Evolutionary conservation across 352 stramenopile genomes (phyloP), one percentile per base, ranked within the genome.

Genomic region (Phytophthora crassamura): DNA sequence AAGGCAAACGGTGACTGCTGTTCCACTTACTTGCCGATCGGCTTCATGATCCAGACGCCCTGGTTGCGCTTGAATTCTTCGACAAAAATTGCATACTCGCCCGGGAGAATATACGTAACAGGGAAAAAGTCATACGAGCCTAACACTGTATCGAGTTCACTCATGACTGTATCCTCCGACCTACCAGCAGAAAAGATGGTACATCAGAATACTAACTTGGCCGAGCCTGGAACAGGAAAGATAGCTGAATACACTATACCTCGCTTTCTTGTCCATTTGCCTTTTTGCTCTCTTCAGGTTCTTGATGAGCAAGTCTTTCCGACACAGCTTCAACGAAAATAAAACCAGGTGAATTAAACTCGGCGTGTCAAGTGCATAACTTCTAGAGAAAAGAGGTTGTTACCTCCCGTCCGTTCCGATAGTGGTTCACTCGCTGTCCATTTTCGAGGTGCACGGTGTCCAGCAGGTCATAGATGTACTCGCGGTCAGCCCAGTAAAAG

Each of bases 31-130:
- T 91, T 96, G 41, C 95, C 94, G 20, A 97, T 97, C 8, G 95
- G 95, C 68, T 98, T 98, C 95, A 98, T 98, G 69, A 98, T 98
- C 95, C 95, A 98, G 2, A 98, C 84, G 33, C 93, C 94, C 38
- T 93, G 82, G 52, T 80, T 90, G 15, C 90, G 78, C 59, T 98
- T 98, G 53, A 97, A 98, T 52, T 98, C 91, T 75, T 98, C 93
- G 1, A 98, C 89, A 64, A 98, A 98, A 67, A 98, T 90, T 16
- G 87, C 88, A 63, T 98, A 98, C 48, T 98, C 93, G 4, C 89
- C 82, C 4, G 94, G 94, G n/a, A 98, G 77, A 49, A 98, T 97
- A 69, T 98, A 98, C 34, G 93, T 98, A 57, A 86, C 77, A 9
- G 94, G 92, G 69, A 97, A 97, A 49, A 97, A 98, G 68, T 97